Conservation (phyloP, 768 basidiomycete species). For the Dendrothele bispora region DNA sequence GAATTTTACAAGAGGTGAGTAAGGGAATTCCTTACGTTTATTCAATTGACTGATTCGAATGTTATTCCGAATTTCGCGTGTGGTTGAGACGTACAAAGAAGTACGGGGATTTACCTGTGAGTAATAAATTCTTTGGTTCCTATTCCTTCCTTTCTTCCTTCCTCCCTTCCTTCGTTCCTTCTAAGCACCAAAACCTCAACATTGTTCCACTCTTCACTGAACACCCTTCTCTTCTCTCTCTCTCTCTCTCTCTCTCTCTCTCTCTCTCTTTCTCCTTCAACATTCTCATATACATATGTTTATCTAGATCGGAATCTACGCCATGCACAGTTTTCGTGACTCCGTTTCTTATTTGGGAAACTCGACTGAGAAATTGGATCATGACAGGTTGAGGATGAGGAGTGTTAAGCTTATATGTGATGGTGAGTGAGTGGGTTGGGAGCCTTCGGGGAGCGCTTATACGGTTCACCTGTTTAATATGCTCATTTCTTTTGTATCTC, state of each 20-base stretch:
- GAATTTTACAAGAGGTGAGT: not conserved
- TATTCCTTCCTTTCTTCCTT: not conserved
- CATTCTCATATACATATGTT: no score
- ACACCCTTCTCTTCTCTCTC: not conserved
- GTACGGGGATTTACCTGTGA: not conserved
- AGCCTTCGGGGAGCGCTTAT: no score
- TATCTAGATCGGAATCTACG: slow-evolving; percentile 4
- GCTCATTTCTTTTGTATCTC: not conserved
- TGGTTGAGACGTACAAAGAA: no score
- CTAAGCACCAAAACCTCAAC: no score
- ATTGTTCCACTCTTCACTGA: no score
- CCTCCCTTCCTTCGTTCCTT: no score
- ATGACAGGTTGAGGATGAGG: slow-evolving; percentile 4
- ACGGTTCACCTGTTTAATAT: not conserved
- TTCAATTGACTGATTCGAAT: no score
- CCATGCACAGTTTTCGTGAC: slow-evolving; percentile 2
- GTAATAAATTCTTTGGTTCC: not conserved
- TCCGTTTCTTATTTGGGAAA: slow-evolving; percentile 3
- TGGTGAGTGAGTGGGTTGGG: not conserved
- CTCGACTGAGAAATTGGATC: slow-evolving; percentile 1
- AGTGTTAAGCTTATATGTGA: slow-evolving; percentile 7
- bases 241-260: not conserved
- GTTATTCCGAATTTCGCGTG: no score
- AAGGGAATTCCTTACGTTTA: no score
- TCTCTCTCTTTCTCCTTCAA: not conserved